Evolutionary conservation across 129 eudicot species (phyloP).

Genomic region (Dittrichia graveolens): DNA sequence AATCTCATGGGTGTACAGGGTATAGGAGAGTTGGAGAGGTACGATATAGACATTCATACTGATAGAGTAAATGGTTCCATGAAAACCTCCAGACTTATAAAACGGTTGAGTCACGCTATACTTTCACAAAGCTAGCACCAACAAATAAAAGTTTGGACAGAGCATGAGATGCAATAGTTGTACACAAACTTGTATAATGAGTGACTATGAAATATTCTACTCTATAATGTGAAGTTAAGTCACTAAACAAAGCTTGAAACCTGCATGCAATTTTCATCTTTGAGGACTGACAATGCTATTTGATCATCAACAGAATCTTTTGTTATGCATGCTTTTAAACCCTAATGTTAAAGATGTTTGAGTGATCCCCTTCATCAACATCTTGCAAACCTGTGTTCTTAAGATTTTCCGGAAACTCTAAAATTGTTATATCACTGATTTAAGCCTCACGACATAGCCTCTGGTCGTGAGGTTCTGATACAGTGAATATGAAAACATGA

Average conservation of each 20-base stretch:
- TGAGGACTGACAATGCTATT: conserved; percentile 6
- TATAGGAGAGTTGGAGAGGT: no score
- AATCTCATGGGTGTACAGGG: no score
- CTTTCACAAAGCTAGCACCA: no score
- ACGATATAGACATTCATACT: no score
- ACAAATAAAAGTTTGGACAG: no score
- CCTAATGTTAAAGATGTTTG: conserved; percentile 17
- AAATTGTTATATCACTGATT: conserved; percentile 32
- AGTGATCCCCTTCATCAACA: conserved; percentile 21
- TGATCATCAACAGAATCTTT: not conserved
- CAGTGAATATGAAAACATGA: conserved; percentile 30
- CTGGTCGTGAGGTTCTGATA: conserved; percentile 39
- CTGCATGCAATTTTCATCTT: not conserved
- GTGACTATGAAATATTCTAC: no score
- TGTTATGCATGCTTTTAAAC: not conserved
- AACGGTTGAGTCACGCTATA: no score
- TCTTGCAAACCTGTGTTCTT: conserved; percentile 22
- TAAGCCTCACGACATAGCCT: conserved; percentile 41
- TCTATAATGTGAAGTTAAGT: no score
- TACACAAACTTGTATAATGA: no score
- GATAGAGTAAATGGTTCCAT: no score
- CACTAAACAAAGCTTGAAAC: not conserved
- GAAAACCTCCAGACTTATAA: no score
- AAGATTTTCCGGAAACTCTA: conserved; percentile 19
- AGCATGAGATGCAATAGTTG: no score